phyloP scores from a whole-genome alignment of 371 early-diverging fungal genomes.

The Thermomucor indicae-seudaticae region DNA sequence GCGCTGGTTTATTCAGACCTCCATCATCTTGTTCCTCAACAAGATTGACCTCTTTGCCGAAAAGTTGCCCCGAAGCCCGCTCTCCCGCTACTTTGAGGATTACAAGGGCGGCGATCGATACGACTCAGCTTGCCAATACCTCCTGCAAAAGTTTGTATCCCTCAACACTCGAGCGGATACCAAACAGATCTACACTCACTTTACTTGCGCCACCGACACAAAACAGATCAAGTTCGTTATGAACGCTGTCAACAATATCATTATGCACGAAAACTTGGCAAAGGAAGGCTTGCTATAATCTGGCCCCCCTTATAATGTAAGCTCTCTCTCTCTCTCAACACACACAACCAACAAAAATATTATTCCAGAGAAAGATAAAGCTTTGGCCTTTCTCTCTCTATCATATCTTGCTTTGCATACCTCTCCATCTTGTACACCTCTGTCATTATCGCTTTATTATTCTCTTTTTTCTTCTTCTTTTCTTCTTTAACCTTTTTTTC shows the following conservation, averaged over 20 bases:
- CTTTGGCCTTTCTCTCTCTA: no score
- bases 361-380: no score
- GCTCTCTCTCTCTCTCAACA: no score
- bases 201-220: constrained; percentile 64
- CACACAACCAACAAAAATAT: no score
- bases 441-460: no score
- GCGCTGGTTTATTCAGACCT: constrained; percentile 74
- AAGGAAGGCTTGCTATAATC: constrained; percentile 65
- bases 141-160: constrained; percentile 35
- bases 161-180: constrained; percentile 29
- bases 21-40: constrained; percentile 79
- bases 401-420: no score
- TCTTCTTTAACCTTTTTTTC: no score
- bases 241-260: constrained; percentile 73
- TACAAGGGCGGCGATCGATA: constrained; percentile 65
- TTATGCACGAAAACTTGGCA: constrained; percentile 59
- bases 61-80: constrained; percentile 60
- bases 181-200: constrained; percentile 50
- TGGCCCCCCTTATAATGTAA: no score
- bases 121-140: constrained; percentile 52
- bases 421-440: no score
- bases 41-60: constrained; percentile 78
- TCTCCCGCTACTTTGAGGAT: constrained; percentile 70
- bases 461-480: no score
- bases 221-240: constrained; percentile 75